Percentiles rank a stretch among this genome's conserved stretches.
These are phyloP conservation scores for Zygosaccharomyces bisporus DNA, from an alignment of 805 yeast species.

Conservation along the genomic window DNA sequence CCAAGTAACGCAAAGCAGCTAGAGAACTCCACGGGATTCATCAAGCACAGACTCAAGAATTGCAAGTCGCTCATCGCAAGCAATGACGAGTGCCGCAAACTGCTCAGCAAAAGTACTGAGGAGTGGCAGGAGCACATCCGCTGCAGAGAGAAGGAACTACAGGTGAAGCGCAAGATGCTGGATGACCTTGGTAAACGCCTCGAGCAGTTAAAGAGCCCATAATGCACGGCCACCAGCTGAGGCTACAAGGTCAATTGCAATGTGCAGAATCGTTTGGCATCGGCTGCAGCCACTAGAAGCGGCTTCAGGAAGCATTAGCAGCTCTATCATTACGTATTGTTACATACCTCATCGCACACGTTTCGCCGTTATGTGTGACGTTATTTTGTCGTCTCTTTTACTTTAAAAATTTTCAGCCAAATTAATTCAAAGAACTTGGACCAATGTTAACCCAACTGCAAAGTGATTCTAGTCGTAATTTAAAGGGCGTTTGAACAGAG, in stretches of 20 bases:
- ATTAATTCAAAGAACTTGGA: not conserved
- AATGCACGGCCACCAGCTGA: not conserved
- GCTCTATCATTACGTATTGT: not conserved
- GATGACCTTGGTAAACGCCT: constrained; percentile 9
- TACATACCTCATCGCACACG: not conserved
- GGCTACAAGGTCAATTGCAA: not conserved
- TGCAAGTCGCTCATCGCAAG: constrained; percentile 29
- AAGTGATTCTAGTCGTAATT: not conserved
- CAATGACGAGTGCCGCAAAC: constrained; percentile 29
- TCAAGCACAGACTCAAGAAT: constrained; percentile 32
- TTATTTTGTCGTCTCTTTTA: not conserved
- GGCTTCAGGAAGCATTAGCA: not conserved
- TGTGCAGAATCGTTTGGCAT: not conserved
- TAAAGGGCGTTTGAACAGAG: constrained; percentile 3
- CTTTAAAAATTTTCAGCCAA: constrained; percentile 3
- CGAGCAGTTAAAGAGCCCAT: not conserved
- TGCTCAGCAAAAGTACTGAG: constrained; percentile 27
- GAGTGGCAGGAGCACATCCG: constrained; percentile 31
- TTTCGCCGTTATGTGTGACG: constrained; percentile 3
- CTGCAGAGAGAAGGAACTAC: constrained; percentile 27
- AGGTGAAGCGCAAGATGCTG: constrained; percentile 21
- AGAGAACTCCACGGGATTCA: constrained; percentile 32
- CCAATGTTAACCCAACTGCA: not conserved
- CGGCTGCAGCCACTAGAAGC: not conserved
- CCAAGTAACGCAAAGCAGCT: constrained; percentile 33